Evolutionary conservation across 176 grass and related monocot genomes (phyloP), one percentile per base, ranked within the genome.

Genomic region (Aegilops sharonensis): DNA sequence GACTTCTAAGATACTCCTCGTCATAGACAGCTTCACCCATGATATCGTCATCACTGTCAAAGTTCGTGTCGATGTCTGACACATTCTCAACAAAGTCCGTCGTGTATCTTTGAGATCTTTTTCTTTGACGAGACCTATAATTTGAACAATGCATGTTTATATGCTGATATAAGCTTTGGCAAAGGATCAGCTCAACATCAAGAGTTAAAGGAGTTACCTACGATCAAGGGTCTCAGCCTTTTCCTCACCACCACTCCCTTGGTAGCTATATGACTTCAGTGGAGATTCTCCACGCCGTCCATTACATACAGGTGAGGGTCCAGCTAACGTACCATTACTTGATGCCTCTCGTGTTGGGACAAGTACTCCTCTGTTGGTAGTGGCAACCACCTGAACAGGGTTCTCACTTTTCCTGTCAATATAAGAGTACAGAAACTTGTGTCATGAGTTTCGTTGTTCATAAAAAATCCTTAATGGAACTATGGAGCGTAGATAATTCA

Each of bases 11-110:
- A 78, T 98, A 98, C 62, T 95, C 93, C 47, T 98, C 96, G 17
- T 98, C 93, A 60, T 98, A 98, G 6, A 98, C 88, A 76, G 88
- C 96, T 93, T 98, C 96, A 29, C 96, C 96, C 25, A 98, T 91
- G 86, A 98, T 98, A 80, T 95, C 91, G 1, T 92, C 96, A 81
- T 98, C 95, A 34, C 95, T 95, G 66, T 89, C 89, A 10, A 93
- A 89, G 60, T 74, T 79, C 0, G 40, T 78, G 21, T 95, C 93
- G 54, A 89, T 69, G 84, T 91, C 93, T 3, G 90, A 93, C 23
- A 91, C 37, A 86, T 79, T 79, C 83, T 91, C 95, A 72, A 98
- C 93, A 92, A 92, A 98, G 77, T 98, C 93, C 31, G 89, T 87
- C 3, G 86, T 81, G 66, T 94, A 98, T 75, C 88, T 90, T 57